These are phyloP conservation scores for Krasilnikovozyma curviuscula DNA, from an alignment of 768 basidiomycete species.

Conservation along the genomic window DNA sequence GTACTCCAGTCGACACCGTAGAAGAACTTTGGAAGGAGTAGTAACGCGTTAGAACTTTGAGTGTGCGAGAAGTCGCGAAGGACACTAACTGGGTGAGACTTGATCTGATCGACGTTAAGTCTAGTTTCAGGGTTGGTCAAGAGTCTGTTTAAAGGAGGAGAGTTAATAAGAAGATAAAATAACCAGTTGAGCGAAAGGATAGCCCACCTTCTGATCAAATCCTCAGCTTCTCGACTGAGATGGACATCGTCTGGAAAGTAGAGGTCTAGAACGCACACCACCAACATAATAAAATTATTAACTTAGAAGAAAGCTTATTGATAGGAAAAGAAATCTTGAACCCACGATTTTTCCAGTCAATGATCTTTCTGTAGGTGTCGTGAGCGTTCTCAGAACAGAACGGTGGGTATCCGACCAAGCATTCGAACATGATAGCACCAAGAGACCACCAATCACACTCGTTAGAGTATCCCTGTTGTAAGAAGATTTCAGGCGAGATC, in stretches of 20 bases:
- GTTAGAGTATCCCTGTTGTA: constrained; percentile 90
- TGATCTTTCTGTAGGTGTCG: constrained; percentile 94
- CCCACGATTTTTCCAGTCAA: constrained; percentile 59
- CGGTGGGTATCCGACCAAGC: constrained; percentile 86
- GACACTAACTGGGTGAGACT: constrained; percentile 60
- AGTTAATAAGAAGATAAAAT: neutral
- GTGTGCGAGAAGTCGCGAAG: too few relatives aligned
- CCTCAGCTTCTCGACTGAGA: constrained; percentile 74
- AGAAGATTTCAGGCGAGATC: constrained; percentile 92
- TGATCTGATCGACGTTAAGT: constrained; percentile 65
- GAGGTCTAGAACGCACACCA: constrained; percentile 30
- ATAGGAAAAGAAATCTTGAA: neutral
- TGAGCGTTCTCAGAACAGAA: constrained; percentile 94
- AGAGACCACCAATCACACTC: constrained; percentile 99
- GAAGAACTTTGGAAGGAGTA: constrained; percentile 21
- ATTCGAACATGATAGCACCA: constrained; percentile 97
- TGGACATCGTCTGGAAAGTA: constrained; percentile 87
- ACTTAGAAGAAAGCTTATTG: neutral
- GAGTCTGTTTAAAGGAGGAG: constrained; percentile 28
- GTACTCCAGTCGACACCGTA: constrained; percentile 77
- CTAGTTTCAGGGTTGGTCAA: constrained; percentile 68
- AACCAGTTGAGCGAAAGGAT: neutral
- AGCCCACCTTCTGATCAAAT: constrained; percentile 57
- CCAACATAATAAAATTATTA: neutral
- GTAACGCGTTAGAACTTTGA: too few relatives aligned